These are phyloP conservation scores for Blastobotrys robertii DNA, from an alignment of 805 yeast species.

Conservation along the genomic window DNA sequence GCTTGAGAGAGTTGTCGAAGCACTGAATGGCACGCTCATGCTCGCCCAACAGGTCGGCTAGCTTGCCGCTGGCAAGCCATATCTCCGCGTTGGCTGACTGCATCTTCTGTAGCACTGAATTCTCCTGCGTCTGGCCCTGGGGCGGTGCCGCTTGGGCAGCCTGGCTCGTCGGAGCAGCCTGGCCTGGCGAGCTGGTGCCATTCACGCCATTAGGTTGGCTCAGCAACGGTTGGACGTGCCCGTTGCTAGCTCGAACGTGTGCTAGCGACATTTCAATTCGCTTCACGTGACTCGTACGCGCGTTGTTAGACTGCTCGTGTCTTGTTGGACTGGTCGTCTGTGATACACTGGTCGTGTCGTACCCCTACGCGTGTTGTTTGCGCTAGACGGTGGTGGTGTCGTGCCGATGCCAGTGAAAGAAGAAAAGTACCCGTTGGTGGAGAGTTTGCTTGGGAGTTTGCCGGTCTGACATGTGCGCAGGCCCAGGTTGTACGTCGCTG, in stretches of 20 bases:
- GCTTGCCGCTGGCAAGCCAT: conserved; percentile 81
- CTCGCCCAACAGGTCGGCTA: conserved; percentile 85
- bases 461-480: too few relatives aligned
- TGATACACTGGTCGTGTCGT: too few relatives aligned
- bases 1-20: conserved; percentile 78
- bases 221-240: not conserved
- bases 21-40: conserved; percentile 82
- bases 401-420: too few relatives aligned
- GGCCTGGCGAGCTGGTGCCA: conserved; percentile 3
- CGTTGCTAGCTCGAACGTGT: not conserved
- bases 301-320: too few relatives aligned
- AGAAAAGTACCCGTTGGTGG: too few relatives aligned
- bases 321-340: too few relatives aligned
- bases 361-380: too few relatives aligned
- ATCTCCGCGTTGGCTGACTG: conserved; percentile 39
- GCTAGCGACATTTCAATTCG: too few relatives aligned
- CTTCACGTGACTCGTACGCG: too few relatives aligned
- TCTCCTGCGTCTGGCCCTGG: not conserved
- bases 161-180: conserved; percentile 1
- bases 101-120: conserved; percentile 17
- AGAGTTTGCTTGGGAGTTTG: too few relatives aligned
- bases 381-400: too few relatives aligned
- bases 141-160: conserved; percentile 2
- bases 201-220: conserved; percentile 19
- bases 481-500: too few relatives aligned